Percentiles rank a stretch among this genome's conserved stretches.
Conservation (phyloP, 176 grass and related monocot genomes). For the Triticum timopheevii region DNA sequence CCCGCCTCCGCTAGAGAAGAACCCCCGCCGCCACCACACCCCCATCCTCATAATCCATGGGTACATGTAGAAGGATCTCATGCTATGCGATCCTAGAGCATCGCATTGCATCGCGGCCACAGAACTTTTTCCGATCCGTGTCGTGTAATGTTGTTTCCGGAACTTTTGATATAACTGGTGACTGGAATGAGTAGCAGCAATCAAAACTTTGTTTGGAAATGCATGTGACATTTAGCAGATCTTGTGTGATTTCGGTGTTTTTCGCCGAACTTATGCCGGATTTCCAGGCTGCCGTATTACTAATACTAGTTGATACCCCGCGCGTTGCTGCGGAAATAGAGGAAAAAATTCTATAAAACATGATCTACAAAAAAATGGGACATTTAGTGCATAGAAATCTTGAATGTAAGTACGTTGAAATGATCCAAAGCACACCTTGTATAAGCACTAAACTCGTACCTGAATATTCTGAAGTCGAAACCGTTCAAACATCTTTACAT, state of each 20-base stretch:
- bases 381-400: too few relatives aligned
- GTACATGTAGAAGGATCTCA: constrained; percentile 33
- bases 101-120: background rate
- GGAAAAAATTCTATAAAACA: too few relatives aligned
- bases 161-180: background rate
- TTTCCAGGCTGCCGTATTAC: too few relatives aligned
- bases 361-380: too few relatives aligned
- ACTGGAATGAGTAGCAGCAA: constrained; percentile 1
- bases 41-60: background rate
- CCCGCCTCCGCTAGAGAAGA: constrained; percentile 10
- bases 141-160: constrained; percentile 10
- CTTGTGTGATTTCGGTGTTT: background rate
- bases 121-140: background rate
- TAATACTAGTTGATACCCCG: too few relatives aligned
- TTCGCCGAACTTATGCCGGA: background rate
- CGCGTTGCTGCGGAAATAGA: too few relatives aligned
- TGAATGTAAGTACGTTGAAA: too few relatives aligned
- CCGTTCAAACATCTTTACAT: too few relatives aligned
- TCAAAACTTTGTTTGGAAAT: background rate
- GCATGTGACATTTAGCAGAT: background rate
- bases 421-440: too few relatives aligned
- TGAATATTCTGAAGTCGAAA: too few relatives aligned
- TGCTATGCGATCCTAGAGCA: background rate
- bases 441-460: too few relatives aligned
- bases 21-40: background rate